phyloP scores from a whole-genome alignment of 805 yeast species.

The Phaffomyces antillensis region DNA sequence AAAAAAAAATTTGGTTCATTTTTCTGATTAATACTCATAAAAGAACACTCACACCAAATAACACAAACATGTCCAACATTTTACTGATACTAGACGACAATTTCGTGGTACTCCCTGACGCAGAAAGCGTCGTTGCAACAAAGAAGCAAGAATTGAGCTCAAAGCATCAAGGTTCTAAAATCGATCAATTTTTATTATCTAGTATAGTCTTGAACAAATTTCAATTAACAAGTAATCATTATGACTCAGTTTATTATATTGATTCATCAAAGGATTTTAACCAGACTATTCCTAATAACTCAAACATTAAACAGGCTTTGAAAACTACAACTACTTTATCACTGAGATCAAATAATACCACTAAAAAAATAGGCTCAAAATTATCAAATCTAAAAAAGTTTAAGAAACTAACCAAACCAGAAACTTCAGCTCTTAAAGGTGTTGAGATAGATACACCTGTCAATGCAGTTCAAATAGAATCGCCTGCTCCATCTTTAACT shows the following conservation, averaged over 20 bases:
- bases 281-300: conserved; percentile 20
- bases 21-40: not conserved
- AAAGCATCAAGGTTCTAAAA: conserved; percentile 7
- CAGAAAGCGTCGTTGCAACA: conserved; percentile 12
- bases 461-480: too few species aligned
- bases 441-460: conserved; percentile 6
- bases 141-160: conserved; percentile 14
- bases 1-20: not conserved
- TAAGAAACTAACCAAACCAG: conserved; percentile 16
- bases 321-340: conserved; percentile 6
- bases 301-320: conserved; percentile 17
- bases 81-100: conserved; percentile 20
- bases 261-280: conserved; percentile 16
- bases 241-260: conserved; percentile 21
- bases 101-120: conserved; percentile 20
- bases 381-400: conserved; percentile 22
- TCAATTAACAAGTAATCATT: conserved; percentile 12
- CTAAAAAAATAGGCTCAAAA: conserved; percentile 17
- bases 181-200: conserved; percentile 22
- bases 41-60: not conserved
- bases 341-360: conserved; percentile 1
- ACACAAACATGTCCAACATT: conserved; percentile 14
- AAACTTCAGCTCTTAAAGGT: not conserved
- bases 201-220: conserved; percentile 21
- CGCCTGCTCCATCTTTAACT: conserved; percentile 13